Conservation (phyloP, 371 early-diverging fungal species). For the Zychaea mexicana region DNA sequence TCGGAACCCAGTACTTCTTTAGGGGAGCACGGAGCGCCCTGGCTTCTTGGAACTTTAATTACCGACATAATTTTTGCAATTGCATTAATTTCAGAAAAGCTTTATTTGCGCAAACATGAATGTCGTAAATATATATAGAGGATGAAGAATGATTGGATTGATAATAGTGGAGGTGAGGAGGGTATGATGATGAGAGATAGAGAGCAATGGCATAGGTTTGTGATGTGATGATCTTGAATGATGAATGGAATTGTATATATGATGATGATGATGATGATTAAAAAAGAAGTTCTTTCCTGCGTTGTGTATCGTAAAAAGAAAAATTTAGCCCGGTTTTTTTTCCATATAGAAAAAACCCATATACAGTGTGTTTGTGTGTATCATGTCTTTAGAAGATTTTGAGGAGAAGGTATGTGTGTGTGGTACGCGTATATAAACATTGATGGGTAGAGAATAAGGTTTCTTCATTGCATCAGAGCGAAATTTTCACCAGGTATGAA, state of each 20-base stretch:
- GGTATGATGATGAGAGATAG: no score
- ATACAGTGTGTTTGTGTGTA: not conserved
- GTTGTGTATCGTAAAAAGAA: not conserved
- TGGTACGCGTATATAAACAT: not conserved
- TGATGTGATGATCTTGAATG: no score
- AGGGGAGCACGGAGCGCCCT: not conserved
- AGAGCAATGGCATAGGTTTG: not conserved
- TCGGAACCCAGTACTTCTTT: not conserved
- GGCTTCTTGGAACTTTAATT: not conserved
- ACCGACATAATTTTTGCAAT: not conserved
- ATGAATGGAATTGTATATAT: no score
- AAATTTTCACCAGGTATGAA: not conserved
- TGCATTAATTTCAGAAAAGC: not conserved
- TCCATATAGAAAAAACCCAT: not conserved
- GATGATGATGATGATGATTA: no score
- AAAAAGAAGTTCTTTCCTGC: not conserved
- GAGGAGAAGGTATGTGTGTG: not conserved
- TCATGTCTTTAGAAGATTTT: no score
- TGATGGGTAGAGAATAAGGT: not conserved
- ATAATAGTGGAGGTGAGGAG: not conserved
- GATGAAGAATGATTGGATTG: conserved; percentile 2
- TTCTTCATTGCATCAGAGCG: not conserved
- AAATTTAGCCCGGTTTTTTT: not conserved
- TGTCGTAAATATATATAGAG: not conserved
- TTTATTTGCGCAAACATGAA: not conserved